Evolutionary conservation across 192 early-diverging fungal genomes (phyloP).

Genomic region (Entomortierella chlamydospora): DNA sequence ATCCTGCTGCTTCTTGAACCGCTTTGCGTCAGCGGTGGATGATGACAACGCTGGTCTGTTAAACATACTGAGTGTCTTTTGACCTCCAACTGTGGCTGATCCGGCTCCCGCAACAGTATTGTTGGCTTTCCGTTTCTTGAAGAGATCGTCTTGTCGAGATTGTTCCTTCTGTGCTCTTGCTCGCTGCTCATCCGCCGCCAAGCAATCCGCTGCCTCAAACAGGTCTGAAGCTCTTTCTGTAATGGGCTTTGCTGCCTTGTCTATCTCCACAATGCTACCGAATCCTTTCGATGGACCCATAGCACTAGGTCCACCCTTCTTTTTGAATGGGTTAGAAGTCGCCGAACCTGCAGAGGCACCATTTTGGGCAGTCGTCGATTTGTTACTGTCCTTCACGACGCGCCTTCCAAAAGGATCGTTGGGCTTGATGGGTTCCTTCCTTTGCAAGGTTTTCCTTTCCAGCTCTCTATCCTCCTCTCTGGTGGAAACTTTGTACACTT

Average conservation of each 20-base stretch:
- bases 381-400: slow-evolving; percentile 28
- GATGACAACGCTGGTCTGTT: not conserved
- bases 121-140: slow-evolving; percentile 46
- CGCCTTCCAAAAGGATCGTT: slow-evolving; percentile 53
- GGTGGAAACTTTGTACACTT: slow-evolving; percentile 7
- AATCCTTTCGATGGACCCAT: slow-evolving; percentile 18
- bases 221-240: slow-evolving; percentile 40
- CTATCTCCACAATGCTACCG: slow-evolving; percentile 28
- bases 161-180: slow-evolving; percentile 21
- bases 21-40: slow-evolving; percentile 13
- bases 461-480: slow-evolving; percentile 32
- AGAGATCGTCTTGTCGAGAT: slow-evolving; percentile 19
- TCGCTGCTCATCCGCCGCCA: slow-evolving; percentile 42
- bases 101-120: not conserved
- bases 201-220: slow-evolving; percentile 37
- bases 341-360: not conserved
- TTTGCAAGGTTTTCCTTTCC: slow-evolving; percentile 27
- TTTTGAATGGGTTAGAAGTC: slow-evolving; percentile 38
- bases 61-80: slow-evolving; percentile 39
- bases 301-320: slow-evolving; percentile 8
- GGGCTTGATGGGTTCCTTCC: slow-evolving; percentile 9
- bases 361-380: not conserved
- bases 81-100: slow-evolving; percentile 8
- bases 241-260: slow-evolving; percentile 5
- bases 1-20: slow-evolving; percentile 37